Conservation (phyloP, 2,329 filamentous ascomycete genomes). For the Neoscytalidium dimidiatum region DNA sequence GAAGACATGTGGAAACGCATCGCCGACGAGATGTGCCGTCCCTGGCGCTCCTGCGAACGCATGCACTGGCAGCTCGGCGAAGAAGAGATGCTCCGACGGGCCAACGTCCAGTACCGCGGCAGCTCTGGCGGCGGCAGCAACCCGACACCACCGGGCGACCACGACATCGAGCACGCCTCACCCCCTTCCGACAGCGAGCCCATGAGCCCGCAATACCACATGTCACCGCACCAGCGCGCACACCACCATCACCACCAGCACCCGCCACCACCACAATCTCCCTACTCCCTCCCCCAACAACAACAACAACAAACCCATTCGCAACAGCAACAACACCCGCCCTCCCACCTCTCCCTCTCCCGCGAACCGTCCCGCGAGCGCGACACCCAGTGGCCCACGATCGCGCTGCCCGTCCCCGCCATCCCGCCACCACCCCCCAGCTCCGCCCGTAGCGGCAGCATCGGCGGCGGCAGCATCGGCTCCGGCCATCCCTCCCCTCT, state of each 20-base stretch:
- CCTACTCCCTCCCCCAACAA: background rate
- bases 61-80: conserved; percentile 99
- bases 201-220: conserved; percentile 22
- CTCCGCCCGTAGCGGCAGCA: background rate
- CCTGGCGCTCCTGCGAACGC: conserved; percentile 92
- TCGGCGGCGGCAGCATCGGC: background rate
- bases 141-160: conserved; percentile 29
- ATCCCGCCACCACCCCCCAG: background rate
- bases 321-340: too few species aligned
- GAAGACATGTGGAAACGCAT: conserved; percentile 97
- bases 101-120: conserved; percentile 81
- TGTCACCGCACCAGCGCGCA: conserved; percentile 3
- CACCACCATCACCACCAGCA: conserved; percentile 32
- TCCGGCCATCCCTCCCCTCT: background rate
- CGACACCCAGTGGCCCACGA: background rate
- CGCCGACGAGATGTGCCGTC: conserved; percentile 90
- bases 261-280: conserved; percentile 26
- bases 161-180: conserved; percentile 30
- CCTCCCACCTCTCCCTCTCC: background rate
- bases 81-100: conserved; percentile 88
- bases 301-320: conserved; percentile 22
- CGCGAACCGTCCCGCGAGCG: conserved; percentile 2
- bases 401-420: background rate
- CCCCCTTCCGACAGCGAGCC: conserved; percentile 31
- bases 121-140: conserved; percentile 29